These are phyloP conservation scores for Pythium scleroteichum DNA, from an alignment of 352 stramenopile species.

Conservation along the genomic window DNA sequence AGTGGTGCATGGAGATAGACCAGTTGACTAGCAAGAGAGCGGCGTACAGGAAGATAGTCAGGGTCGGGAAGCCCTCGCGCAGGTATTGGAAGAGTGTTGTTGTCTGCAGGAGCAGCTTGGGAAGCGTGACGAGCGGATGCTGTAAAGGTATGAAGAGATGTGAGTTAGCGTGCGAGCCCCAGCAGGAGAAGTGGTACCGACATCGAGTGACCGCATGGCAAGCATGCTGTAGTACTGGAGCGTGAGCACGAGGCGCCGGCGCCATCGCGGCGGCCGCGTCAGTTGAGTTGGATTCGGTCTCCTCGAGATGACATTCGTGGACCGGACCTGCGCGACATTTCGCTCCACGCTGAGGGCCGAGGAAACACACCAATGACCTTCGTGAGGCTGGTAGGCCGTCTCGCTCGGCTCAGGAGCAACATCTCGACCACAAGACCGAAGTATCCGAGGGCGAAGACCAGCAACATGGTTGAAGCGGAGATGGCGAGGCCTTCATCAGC, in stretches of 20 bases:
- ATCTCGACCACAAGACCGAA: conserved; percentile 33
- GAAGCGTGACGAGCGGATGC: conserved; percentile 38
- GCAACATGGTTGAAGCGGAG: conserved; percentile 25
- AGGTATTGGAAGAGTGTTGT: conserved; percentile 42
- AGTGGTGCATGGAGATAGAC: conserved; percentile 42
- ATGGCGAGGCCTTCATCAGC: conserved; percentile 22
- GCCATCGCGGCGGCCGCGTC: no score
- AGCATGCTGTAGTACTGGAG: no score
- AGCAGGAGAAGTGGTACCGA: neutral
- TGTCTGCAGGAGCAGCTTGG: conserved; percentile 48
- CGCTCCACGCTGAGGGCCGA: neutral
- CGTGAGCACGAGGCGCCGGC: no score
- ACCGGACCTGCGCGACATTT: neutral
- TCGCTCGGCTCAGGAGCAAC: neutral
- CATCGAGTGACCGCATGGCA: no score
- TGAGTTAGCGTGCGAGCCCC: neutral
- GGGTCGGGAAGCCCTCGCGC: conserved; percentile 38
- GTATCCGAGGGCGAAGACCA: conserved; percentile 37
- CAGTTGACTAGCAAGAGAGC: conserved; percentile 41
- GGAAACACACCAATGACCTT: neutral
- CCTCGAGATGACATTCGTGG: neutral
- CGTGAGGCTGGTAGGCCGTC: neutral
- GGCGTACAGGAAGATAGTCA: conserved; percentile 42
- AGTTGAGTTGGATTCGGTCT: neutral
- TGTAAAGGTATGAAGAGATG: neutral